These are phyloP conservation scores for Babesia microti DNA, from an alignment of 169 alveolate genomes.

Conservation along the genomic window DNA sequence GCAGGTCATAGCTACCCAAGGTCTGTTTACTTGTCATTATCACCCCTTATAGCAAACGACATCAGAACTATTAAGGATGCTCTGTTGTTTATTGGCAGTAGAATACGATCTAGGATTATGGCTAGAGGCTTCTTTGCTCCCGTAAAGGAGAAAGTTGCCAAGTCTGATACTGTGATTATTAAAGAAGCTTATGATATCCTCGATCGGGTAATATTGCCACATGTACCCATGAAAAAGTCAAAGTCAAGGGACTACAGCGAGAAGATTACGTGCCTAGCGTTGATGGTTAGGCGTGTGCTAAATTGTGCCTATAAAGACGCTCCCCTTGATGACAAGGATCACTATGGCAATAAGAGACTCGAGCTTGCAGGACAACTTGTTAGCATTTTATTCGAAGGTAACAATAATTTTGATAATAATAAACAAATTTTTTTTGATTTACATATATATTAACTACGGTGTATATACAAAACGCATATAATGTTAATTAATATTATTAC, in stretches of 20 bases:
- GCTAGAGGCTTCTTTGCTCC: constrained; percentile 70
- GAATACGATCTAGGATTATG: constrained; percentile 68
- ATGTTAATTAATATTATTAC: neutral
- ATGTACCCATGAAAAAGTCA: constrained; percentile 75
- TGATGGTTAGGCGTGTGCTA: constrained; percentile 92
- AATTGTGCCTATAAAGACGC: constrained; percentile 80
- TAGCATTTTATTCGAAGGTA: constrained; percentile 94
- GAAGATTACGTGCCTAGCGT: constrained; percentile 79
- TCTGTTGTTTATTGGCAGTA: constrained; percentile 52
- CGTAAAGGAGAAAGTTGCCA: constrained; percentile 59
- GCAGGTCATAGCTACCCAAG: constrained; percentile 31
- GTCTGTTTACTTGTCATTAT: constrained; percentile 15
- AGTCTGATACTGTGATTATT: constrained; percentile 56
- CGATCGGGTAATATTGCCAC: constrained; percentile 80
- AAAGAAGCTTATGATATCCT: constrained; percentile 90
- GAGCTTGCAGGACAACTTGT: constrained; percentile 97
- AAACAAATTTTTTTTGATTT: neutral
- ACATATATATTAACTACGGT: neutral
- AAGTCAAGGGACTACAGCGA: constrained; percentile 76
- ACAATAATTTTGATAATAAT: too few relatives aligned
- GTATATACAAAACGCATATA: neutral
- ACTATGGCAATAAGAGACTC: constrained; percentile 98
- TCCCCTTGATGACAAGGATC: constrained; percentile 94
- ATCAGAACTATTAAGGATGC: constrained; percentile 56
- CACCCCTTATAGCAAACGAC: constrained; percentile 46